Conservation (phyloP, 306 rosid genomes). For the Cyamopsis tetragonoloba region DNA sequence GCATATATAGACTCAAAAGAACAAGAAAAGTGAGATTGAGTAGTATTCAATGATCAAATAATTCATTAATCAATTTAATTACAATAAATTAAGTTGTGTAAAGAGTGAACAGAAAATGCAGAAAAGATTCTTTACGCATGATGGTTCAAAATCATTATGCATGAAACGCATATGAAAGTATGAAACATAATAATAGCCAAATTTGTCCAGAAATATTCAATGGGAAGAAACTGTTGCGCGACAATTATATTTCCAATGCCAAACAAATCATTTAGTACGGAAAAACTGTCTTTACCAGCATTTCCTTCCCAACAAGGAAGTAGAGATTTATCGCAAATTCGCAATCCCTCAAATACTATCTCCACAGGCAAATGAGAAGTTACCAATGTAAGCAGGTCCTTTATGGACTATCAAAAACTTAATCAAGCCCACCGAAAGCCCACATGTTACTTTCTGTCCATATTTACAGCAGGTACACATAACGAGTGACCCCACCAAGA, state of each 20-base stretch:
- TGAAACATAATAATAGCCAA: not conserved
- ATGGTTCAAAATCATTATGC: not conserved
- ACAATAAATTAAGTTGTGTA: not conserved
- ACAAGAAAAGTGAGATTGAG: not conserved
- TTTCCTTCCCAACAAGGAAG: not conserved
- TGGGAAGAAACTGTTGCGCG: too few relatives aligned
- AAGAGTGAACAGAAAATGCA: not conserved
- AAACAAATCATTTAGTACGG: not conserved
- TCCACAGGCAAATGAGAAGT: not conserved
- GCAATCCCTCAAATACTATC: not conserved
- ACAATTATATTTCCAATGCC: not conserved
- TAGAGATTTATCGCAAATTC: not conserved
- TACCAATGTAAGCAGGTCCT: slow-evolving; percentile 42
- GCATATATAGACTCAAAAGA: not conserved
- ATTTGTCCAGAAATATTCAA: not conserved
- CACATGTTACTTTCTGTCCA: slow-evolving; percentile 49
- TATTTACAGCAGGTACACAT: slow-evolving; percentile 69
- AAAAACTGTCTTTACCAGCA: not conserved
- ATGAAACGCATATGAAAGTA: not conserved
- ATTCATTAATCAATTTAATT: not conserved
- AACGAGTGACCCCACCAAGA: slow-evolving; percentile 56
- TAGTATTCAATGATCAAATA: not conserved
- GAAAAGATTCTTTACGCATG: not conserved
- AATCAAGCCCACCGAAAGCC: slow-evolving; percentile 55
- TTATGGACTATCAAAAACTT: slow-evolving; percentile 39